phyloP scores from a whole-genome alignment of 2,329 filamentous ascomycete species.

The Aspergillus brasiliensis region DNA sequence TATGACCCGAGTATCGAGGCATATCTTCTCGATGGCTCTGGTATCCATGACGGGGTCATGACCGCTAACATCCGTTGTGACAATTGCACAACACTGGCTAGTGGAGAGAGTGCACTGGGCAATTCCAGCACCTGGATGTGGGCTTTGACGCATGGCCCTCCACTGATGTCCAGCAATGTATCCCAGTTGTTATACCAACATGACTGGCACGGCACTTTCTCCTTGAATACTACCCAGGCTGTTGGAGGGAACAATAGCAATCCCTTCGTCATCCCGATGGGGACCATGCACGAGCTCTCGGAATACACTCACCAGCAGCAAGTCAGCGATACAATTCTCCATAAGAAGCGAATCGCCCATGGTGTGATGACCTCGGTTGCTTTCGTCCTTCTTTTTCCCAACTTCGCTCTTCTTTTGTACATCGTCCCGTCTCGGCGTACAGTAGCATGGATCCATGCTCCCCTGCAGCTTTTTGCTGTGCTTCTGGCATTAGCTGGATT shows the following conservation, averaged over 20 bases:
- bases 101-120: conserved; percentile 23
- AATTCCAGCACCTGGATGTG: conserved; percentile 31
- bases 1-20: conserved; percentile 50
- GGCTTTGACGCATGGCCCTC: conserved; percentile 41
- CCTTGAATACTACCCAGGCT: conserved; percentile 52
- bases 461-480: conserved; percentile 51
- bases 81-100: conserved; percentile 25
- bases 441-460: conserved; percentile 48
- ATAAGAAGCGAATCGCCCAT: conserved; percentile 23
- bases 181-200: conserved; percentile 50
- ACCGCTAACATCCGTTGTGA: conserved; percentile 58
- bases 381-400: conserved; percentile 46
- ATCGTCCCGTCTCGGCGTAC: conserved; percentile 43
- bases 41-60: conserved; percentile 56
- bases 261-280: conserved; percentile 26
- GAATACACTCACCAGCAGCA: conserved; percentile 14
- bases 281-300: conserved; percentile 9
- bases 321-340: conserved; percentile 18
- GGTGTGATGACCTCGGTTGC: conserved; percentile 26
- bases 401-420: conserved; percentile 35
- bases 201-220: conserved; percentile 44
- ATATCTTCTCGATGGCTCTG: conserved; percentile 61
- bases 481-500: conserved; percentile 51
- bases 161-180: conserved; percentile 52
- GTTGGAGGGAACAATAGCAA: conserved; percentile 50